These are phyloP conservation scores for Neobulgaria alba DNA, from an alignment of 2,329 filamentous ascomycete genomes.

Conservation along the genomic window DNA sequence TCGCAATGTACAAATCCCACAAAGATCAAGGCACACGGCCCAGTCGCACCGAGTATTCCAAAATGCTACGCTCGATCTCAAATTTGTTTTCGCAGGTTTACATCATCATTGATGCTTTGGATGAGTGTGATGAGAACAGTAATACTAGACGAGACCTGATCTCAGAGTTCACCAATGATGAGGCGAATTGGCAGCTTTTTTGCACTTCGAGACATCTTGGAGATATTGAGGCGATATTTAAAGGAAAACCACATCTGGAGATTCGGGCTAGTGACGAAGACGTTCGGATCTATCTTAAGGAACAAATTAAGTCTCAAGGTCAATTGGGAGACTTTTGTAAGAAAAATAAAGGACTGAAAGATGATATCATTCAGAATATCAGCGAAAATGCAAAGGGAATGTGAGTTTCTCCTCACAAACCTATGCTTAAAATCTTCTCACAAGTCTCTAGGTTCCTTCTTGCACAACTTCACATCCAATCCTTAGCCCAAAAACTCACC, in stretches of 20 bases:
- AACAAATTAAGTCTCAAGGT: not conserved
- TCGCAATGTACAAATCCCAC: conserved; percentile 22
- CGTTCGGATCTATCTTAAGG: conserved; percentile 19
- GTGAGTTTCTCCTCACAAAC: too few species aligned
- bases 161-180: conserved; percentile 23
- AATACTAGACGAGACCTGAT: conserved; percentile 1
- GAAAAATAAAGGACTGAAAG: not conserved
- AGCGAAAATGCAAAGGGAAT: too few species aligned
- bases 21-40: conserved; percentile 14
- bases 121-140: conserved; percentile 10
- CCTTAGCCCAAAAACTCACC: conserved; percentile 26
- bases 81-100: conserved; percentile 14
- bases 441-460: conserved; percentile 9
- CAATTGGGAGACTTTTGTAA: not conserved
- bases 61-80: conserved; percentile 13
- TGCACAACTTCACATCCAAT: conserved; percentile 25
- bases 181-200: conserved; percentile 20
- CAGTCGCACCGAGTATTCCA: conserved; percentile 16
- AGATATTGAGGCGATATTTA: conserved; percentile 21
- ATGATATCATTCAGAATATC: too few species aligned
- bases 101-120: conserved; percentile 16
- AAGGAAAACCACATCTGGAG: conserved; percentile 13
- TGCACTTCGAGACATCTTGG: conserved; percentile 27
- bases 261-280: conserved; percentile 28
- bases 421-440: not conserved